phyloP scores from a whole-genome alignment of 2,329 filamentous ascomycete species.

The Fusarium sp. region DNA sequence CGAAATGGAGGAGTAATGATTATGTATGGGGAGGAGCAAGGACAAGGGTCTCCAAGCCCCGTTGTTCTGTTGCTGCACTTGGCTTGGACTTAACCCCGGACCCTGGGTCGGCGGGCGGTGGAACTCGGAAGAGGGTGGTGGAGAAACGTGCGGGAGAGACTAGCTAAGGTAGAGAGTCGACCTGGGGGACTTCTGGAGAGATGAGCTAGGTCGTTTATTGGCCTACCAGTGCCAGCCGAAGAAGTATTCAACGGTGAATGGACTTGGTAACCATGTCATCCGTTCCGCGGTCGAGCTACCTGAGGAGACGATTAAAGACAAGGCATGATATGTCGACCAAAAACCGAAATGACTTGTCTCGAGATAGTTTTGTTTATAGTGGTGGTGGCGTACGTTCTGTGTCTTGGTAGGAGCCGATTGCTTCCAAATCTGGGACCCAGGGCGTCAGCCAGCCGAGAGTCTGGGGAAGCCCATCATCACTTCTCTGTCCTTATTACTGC shows the following conservation, averaged over 20 bases:
- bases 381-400: slow-evolving; percentile 25
- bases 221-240: slow-evolving; percentile 29
- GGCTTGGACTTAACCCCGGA: slow-evolving; percentile 37
- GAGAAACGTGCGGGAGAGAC: slow-evolving; percentile 34
- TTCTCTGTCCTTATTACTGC: not conserved
- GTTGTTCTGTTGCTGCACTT: slow-evolving; percentile 21
- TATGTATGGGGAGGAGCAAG: slow-evolving; percentile 43
- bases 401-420: slow-evolving; percentile 10
- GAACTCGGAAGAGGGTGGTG: slow-evolving; percentile 42
- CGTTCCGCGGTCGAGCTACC: slow-evolving; percentile 19
- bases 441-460: slow-evolving; percentile 1
- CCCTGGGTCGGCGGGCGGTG: slow-evolving; percentile 37
- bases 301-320: slow-evolving; percentile 4
- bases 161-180: slow-evolving; percentile 22
- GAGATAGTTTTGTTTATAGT: slow-evolving; percentile 16
- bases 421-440: slow-evolving; percentile 19
- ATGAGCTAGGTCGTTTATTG: slow-evolving; percentile 29
- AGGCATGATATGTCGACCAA: slow-evolving; percentile 31
- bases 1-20: slow-evolving; percentile 42
- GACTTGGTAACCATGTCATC: slow-evolving; percentile 22
- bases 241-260: slow-evolving; percentile 12
- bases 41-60: slow-evolving; percentile 34
- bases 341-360: slow-evolving; percentile 22
- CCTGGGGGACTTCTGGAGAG: slow-evolving; percentile 42
- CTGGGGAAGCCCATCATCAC: slow-evolving; percentile 15